A percentile compares a stretch with the other conserved stretches of the same genome.
Conservation (phyloP, 2,329 filamentous ascomycete species). For the Fusarium virguliforme region DNA sequence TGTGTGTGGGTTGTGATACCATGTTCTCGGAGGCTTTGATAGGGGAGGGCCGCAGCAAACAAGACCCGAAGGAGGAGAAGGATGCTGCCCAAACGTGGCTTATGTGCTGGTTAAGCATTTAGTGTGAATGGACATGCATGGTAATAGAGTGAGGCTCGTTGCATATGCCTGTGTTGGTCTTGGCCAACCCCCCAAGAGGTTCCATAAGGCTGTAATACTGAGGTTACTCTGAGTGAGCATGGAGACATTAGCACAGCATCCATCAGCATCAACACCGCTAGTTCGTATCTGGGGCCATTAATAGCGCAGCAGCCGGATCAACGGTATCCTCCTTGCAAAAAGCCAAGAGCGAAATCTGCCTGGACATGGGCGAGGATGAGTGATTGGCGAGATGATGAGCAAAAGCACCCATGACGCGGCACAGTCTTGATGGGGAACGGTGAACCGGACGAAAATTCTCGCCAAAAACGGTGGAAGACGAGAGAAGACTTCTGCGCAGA, state of each 20-base stretch:
- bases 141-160: neutral
- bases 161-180: constrained; percentile 7
- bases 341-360: constrained; percentile 30
- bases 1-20: constrained; percentile 37
- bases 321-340: constrained; percentile 17
- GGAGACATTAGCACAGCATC: constrained; percentile 4
- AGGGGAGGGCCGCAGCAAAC: constrained; percentile 5
- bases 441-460: constrained; percentile 20
- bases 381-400: constrained; percentile 38
- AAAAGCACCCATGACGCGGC: constrained; percentile 31
- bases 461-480: constrained; percentile 10
- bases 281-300: constrained; percentile 15
- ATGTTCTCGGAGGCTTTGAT: constrained; percentile 25
- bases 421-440: constrained; percentile 22
- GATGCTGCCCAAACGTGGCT: constrained; percentile 1
- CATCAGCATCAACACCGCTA: constrained; percentile 5
- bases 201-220: constrained; percentile 6
- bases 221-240: neutral
- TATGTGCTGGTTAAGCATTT: neutral
- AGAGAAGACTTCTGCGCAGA: constrained; percentile 10
- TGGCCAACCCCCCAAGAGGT: neutral
- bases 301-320: constrained; percentile 12
- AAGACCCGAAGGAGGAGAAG: constrained; percentile 8
- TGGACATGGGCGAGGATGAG: constrained; percentile 1
- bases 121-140: neutral